Evolutionary conservation across 441 rosid genomes (phyloP), one percentile per base, ranked within the genome.

Genomic region (Cnidoscolus chayamansa): DNA sequence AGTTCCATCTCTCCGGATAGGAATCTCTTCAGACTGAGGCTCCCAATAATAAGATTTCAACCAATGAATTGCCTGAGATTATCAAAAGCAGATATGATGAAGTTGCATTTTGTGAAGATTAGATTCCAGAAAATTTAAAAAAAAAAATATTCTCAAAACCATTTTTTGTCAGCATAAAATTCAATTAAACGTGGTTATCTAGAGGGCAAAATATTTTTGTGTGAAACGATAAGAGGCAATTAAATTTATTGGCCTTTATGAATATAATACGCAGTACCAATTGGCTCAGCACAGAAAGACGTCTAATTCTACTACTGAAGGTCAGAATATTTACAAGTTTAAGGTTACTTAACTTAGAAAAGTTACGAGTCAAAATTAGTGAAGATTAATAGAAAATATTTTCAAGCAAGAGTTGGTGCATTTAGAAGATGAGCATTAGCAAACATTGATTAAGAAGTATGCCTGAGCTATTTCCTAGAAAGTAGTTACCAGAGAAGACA

Each of bases 1-100:
- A 70, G 77, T 75, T 76, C 81, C 88, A 85, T 86, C 84, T 74
- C 80, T 84, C 78, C 76, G 84, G 62, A 82, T 79, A 0, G 84
- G 89, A 75, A 94, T 85, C 78, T 72, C 85, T 73, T 66, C 72
- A 77, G 77, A 85, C 78, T 95, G 99, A 71, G 89, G 89, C 72
- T 84, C 91, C 99, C 98, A 95, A 66, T 95, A 90, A 73, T 85
- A 88, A 40, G 83, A 82, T 80, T 82, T 90, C 78, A 95, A 80
- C 99, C 99, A 95, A 79, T 89, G 79, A 81, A 95, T 85, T 49
- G 97, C 97, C 99, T 95, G 80, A 70, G 79, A 76, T 76, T 70
- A 73, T 58, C 69, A 81, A 58, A 19, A 80, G 62, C 45, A 71
- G 17, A 73, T 53, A 59, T 40, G 40, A 37, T 7, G 43, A 48